Evolutionary conservation across 257 asterid species (phyloP), one percentile per base, ranked within the genome.

Genomic region (Solanum tarijense): DNA sequence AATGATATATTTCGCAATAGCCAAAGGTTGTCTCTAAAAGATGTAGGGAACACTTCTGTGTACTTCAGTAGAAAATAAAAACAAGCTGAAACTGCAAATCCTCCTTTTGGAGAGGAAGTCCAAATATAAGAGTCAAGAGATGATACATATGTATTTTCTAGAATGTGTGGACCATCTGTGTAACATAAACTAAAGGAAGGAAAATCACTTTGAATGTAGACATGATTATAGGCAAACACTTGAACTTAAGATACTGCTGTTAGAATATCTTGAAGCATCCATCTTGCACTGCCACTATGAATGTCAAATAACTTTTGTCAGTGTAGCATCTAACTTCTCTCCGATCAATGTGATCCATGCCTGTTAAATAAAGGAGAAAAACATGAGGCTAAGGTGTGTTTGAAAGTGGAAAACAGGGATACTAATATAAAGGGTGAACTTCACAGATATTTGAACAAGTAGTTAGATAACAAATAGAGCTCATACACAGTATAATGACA

Each of bases 331-430:
- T 86, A 97, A 89, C 92, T 96, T 97, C 89, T 96, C 98, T 76
- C 96, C 99, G 23, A 96, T 91, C 88, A 93, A 91, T 39, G 98
- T 83, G 90, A 97, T 97, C 99, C 99, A 97, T 32, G 96, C 99
- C 99, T 96, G 90, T 65, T 35, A 69, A 34, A 83, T 89, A 83
- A 87, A 39, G 43, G 85, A 55, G 83, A 88, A 41, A 87, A 88
- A 35, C 85, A 81, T 27, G 68, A 81, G 41, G n/a, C 68, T 46
- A 81, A 48, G 68, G 68, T 46, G 85, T 29, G 65, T 16, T 81
- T 43, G 16, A 27, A 29, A 27, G 41, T 46, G 68, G 38, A 4
- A 81, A 81, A 81, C 7, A 11, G 38, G 85, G 18, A 27, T 81
- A 16, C 65, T 18, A 81, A 27, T 81, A 46, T 43, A 27, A 81